Evolutionary conservation across 1,284 basidiomycete species (phyloP), one percentile per base, ranked within the genome.

Genomic region (Leucoagaricus sp.): DNA sequence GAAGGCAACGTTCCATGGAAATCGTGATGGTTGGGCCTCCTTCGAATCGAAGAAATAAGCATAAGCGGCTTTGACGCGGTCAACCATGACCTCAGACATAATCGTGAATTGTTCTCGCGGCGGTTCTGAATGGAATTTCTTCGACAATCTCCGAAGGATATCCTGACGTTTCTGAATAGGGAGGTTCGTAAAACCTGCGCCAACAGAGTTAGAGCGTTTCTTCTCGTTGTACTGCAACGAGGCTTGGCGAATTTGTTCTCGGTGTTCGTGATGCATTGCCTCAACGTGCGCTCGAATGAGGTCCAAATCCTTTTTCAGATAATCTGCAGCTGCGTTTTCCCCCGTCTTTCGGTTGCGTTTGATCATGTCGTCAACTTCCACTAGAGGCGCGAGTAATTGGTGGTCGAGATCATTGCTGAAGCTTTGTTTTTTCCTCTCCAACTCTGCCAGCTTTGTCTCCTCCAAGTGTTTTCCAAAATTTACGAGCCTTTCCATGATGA

Each of bases 1-100:
- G 69, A 81, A 75, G 0, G 79, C 78, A 34, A 84, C 73, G 62
- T 84, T 74, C 70, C 76, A 85, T 3, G 82, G 79, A 58, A 83
- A 83, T 13, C 77, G 71, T 3, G 29, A 23, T 15, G 31, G 33
- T 7, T 19, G 13, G 2, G 31, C 23, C 28, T 62, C 45, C 38
- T 71, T 62, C 33, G 56, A 67, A 60, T 81, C 79, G 58, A 75
- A 72, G 8, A 71, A 50, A 62, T 84, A 84, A 2, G 81, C 82
- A 61, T 78, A 84, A 8, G 82, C 83, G 0, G 83, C 82, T 60
- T 74, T 74, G 44, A 82, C 55, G 1, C 69, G 65, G n/a, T 66
- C 63, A 15, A 77, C 54, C 21, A 75, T 69, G 15, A 68, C 65
- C 17, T 71, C 64, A 3, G 63, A 40, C 26, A 57, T 40, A 57